Evolutionary conservation across 83 land plant species (phyloP), one percentile per base, ranked within the genome.

Genomic region (Larix sibirica): DNA sequence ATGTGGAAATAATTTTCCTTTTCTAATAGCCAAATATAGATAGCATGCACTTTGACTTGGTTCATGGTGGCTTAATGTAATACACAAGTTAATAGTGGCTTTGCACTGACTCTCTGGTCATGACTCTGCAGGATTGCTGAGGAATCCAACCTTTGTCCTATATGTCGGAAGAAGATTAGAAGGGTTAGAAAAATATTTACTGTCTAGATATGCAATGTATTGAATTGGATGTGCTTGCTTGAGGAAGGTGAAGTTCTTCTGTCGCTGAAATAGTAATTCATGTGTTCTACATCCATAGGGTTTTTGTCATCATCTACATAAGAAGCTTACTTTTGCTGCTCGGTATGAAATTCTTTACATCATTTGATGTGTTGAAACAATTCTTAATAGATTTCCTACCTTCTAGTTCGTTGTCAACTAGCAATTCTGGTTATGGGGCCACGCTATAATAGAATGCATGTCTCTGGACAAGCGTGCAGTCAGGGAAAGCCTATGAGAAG

Each of bases 141-240:
- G 62, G 89, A 86, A 66, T 82, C 79, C n/a, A 86, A 87, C 17
- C 81, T 56, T 64, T 91, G 93, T 78, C 93, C 93, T 18, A 91
- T 89, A 28, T 89, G 93, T 76, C 81, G 91, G 6, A 89, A 83
- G 77, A 87, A 70, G 74, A 85, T 89, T 79, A 91, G 87, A 86
- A 87, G 85, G 81, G 91, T 87, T 71, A 87, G 88, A 68, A 89
- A 85, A 81, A 91, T 91, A 70, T 89, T 85, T 65, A 65, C 93
- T 4, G 91, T 91, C 44, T 85, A 44, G 77, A 10, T 73, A 9
- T 44, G 70, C 17, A 26, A 24, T 73, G 47, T 73, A 73, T 73
- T 73, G 77, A 73, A n/a, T 23, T 44, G 58, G 23, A n/a, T 73
- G 16, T 73, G 56, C 56, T 50, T 44, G 54, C 21, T 73, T 20